These are phyloP conservation scores for Gleditsia sinensis DNA, from an alignment of 306 rosid genomes.

Conservation along the genomic window DNA sequence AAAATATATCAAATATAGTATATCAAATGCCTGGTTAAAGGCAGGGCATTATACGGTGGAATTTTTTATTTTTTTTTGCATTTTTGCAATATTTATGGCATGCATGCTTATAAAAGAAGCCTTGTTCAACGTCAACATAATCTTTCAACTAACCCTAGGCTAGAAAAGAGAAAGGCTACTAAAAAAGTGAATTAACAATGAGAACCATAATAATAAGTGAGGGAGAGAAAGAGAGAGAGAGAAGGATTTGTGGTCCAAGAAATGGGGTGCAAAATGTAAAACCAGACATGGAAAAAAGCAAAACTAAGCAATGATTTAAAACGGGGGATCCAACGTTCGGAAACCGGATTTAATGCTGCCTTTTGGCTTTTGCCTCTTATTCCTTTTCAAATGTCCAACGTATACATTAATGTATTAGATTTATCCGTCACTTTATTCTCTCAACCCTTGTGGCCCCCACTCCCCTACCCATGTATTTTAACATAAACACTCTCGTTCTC, in stretches of 20 bases:
- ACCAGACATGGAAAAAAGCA: conserved; percentile 43
- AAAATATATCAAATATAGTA: no score
- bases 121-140: neutral
- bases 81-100: neutral
- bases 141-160: conserved; percentile 32
- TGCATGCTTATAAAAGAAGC: conserved; percentile 40
- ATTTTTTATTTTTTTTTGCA: no score
- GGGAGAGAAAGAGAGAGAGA: conserved; percentile 12
- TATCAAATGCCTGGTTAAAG: no score
- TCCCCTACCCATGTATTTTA: neutral
- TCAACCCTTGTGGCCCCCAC: conserved; percentile 36
- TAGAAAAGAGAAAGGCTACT: neutral
- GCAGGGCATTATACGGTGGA: neutral
- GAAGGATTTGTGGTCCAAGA: conserved; percentile 53
- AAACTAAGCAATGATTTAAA: conserved; percentile 57
- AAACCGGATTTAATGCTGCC: conserved; percentile 24
- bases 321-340: conserved; percentile 85
- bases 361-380: conserved; percentile 43
- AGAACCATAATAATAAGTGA: conserved; percentile 16
- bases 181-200: neutral
- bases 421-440: conserved; percentile 45
- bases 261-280: conserved; percentile 59
- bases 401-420: conserved; percentile 4
- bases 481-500: no score
- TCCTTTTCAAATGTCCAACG: conserved; percentile 53